Conservation (phyloP, 768 basidiomycete species). For the Trametes meyenii region DNA sequence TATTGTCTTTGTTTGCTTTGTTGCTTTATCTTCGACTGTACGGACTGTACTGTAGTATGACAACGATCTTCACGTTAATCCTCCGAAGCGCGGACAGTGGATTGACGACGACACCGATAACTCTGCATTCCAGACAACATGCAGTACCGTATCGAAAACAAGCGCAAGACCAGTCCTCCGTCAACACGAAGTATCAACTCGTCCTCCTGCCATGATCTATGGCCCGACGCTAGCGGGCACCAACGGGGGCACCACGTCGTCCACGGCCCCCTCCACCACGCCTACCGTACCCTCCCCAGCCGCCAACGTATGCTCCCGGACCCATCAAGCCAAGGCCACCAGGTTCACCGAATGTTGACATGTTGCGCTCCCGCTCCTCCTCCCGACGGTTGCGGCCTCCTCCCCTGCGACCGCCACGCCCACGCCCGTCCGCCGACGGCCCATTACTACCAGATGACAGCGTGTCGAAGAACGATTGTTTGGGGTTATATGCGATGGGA, state of each 20-base stretch:
- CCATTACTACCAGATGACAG: constrained; percentile 52
- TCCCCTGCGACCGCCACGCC: constrained; percentile 48
- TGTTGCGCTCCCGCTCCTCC: constrained; percentile 82
- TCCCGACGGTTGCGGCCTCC: constrained; percentile 72
- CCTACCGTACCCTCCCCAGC: constrained; percentile 72
- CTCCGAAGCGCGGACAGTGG: too few relatives aligned
- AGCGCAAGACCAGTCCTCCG: constrained; percentile 6
- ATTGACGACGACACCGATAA: neutral
- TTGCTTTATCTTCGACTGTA: neutral
- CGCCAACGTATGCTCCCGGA: constrained; percentile 77
- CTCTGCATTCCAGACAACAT: constrained; percentile 18
- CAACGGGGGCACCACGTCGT: constrained; percentile 36
- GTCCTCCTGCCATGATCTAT: neutral
- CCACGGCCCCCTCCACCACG: constrained; percentile 46
- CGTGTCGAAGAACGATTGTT: constrained; percentile 83
- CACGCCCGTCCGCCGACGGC: constrained; percentile 40
- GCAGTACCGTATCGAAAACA: constrained; percentile 8
- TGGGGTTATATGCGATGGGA: constrained; percentile 66
- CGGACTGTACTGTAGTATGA: constrained; percentile 11
- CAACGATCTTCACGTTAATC: neutral
- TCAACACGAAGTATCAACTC: neutral
- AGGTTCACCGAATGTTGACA: constrained; percentile 87
- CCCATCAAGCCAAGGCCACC: constrained; percentile 79
- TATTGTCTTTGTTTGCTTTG: neutral
- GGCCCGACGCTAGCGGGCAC: constrained; percentile 12